A percentile compares a stretch with the other conserved stretches of the same genome.
These are phyloP conservation scores for Jatropha multifida DNA, from an alignment of 441 rosid genomes.

Conservation along the genomic window DNA sequence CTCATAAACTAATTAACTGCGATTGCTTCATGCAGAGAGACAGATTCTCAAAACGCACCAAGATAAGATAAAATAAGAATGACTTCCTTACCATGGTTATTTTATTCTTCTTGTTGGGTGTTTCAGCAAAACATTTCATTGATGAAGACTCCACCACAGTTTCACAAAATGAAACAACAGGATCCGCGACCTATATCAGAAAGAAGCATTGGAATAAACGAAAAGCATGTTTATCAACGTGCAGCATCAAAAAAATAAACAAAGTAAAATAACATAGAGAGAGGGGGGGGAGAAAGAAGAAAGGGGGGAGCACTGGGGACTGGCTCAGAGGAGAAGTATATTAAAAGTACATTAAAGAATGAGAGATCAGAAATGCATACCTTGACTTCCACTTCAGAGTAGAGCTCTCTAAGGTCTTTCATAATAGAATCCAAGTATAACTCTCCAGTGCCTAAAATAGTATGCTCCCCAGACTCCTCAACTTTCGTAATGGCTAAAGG, in stretches of 20 bases:
- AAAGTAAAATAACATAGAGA: not conserved
- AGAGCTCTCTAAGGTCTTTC: conserved; percentile 98
- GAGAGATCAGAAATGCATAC: conserved; percentile 32
- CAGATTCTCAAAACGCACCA: not conserved
- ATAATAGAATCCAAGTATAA: conserved; percentile 93
- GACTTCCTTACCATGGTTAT: conserved; percentile 73
- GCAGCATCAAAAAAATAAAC: not conserved
- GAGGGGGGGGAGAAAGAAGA: not conserved
- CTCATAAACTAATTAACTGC: not conserved
- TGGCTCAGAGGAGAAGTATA: not conserved
- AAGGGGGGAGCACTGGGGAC: too few relatives aligned
- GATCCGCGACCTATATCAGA: conserved; percentile 81
- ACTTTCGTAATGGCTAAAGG: conserved; percentile 96
- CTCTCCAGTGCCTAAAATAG: conserved; percentile 96
- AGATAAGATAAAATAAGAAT: conserved; percentile 6
- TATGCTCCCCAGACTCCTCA: conserved; percentile 98
- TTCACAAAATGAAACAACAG: conserved; percentile 96
- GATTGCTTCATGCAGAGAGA: not conserved
- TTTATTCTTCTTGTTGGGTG: conserved; percentile 96
- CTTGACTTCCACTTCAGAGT: conserved; percentile 99
- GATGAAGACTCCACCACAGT: conserved; percentile 98
- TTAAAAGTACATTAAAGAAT: conserved; percentile 14
- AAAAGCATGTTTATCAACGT: not conserved
- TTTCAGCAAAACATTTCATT: conserved; percentile 97
- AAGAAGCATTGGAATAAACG: conserved; percentile 15